Conservation (phyloP, 306 rosid species). For the Canavalia ensiformis region DNA sequence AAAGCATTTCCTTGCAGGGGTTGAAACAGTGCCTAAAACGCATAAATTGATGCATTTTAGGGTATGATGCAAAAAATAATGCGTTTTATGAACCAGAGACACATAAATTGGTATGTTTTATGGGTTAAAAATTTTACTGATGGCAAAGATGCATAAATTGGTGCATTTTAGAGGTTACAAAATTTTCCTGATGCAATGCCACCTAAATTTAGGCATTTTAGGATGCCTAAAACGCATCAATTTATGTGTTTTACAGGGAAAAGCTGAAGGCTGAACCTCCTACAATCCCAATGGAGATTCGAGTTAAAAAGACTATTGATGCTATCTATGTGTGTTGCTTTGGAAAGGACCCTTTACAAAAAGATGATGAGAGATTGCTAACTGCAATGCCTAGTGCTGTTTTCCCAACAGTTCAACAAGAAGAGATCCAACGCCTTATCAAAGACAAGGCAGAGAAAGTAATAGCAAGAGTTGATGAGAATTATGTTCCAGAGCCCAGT, state of each 20-base stretch:
- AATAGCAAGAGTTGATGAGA: conserved; percentile 61
- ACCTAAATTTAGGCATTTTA: no score
- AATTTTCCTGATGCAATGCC: no score
- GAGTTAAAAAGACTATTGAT: conserved; percentile 84
- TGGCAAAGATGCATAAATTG: no score
- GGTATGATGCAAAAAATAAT: no score
- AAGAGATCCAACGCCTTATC: conserved; percentile 69
- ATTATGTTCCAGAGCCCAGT: conserved; percentile 58
- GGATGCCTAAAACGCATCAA: no score
- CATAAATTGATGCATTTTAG: no score
- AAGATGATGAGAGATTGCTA: conserved; percentile 71
- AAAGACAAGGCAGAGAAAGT: conserved; percentile 70
- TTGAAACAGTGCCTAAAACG: no score
- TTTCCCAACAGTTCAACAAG: conserved; percentile 66
- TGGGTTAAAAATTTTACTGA: no score
- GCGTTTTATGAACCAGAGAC: no score
- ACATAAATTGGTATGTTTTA: no score
- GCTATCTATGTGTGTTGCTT: conserved; percentile 87
- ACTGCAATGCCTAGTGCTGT: conserved; percentile 68
- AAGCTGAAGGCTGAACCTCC: conserved; percentile 64
- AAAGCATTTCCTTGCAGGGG: no score
- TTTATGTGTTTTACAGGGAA: conserved; percentile 41
- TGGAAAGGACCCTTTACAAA: conserved; percentile 68
- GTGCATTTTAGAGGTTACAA: no score
- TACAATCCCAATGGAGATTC: conserved; percentile 73